Conservation (phyloP, 169 alveolate genomes). For the Plasmodium fragile region DNA sequence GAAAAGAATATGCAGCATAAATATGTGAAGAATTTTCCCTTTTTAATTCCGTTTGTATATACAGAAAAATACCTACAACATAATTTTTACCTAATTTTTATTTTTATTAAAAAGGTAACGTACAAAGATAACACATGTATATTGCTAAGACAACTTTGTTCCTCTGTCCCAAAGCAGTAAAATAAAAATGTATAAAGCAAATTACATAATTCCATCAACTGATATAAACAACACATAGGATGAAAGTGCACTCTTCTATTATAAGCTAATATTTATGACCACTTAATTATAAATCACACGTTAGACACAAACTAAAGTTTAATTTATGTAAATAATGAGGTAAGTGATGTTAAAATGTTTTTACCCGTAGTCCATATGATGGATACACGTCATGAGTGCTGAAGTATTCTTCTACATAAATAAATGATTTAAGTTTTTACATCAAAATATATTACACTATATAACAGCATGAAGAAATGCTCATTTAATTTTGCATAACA, state of each 20-base stretch:
- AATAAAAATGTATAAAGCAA: neutral
- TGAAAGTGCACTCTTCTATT: neutral
- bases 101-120: neutral
- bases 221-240: neutral
- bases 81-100: neutral
- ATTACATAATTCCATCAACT: neutral
- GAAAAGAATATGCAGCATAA: neutral
- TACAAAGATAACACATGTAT: neutral
- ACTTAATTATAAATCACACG: neutral
- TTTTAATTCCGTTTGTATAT: neutral
- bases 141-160: neutral
- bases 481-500: neutral
- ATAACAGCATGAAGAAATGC: neutral
- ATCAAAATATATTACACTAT: neutral
- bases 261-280: neutral
- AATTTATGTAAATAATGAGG: neutral
- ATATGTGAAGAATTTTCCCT: neutral
- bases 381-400: neutral
- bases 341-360: neutral
- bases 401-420: neutral
- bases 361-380: neutral
- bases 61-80: neutral
- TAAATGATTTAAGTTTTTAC: neutral
- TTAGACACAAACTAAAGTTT: neutral
- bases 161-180: neutral